Percentiles rank a stretch among this genome's conserved stretches.
These are phyloP conservation scores for Talaromyces thailandensis DNA, from an alignment of 495 filamentous ascomycete genomes.

Conservation along the genomic window DNA sequence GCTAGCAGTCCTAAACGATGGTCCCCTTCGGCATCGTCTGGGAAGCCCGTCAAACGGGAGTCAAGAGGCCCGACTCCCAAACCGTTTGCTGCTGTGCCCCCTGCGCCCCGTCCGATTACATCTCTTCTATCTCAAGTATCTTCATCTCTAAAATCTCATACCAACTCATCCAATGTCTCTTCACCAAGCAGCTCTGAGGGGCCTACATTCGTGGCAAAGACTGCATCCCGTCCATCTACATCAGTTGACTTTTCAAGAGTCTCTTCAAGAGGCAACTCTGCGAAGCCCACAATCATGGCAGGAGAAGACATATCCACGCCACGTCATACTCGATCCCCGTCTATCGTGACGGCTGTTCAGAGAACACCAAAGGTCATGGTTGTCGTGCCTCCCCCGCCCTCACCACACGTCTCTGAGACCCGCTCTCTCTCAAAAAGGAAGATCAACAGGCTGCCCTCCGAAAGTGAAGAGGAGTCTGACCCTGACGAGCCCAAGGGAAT, in stretches of 20 bases:
- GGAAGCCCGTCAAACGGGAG: not conserved
- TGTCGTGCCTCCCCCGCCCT: not conserved
- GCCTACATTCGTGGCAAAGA: not conserved
- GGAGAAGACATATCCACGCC: not conserved
- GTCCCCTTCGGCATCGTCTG: not conserved
- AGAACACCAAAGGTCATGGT: not conserved
- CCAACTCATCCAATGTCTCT: not conserved
- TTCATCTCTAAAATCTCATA: not conserved
- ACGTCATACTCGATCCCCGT: not conserved
- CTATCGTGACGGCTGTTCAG: not conserved
- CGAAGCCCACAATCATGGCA: not conserved
- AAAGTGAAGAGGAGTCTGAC: conserved; percentile 4
- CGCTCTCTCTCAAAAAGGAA: not conserved
- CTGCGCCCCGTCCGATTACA: not conserved
- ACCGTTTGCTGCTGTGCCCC: not conserved
- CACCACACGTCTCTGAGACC: not conserved
- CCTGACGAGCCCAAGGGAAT: conserved; percentile 1
- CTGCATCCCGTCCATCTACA: not conserved
- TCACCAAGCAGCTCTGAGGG: not conserved
- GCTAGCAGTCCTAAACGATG: not conserved
- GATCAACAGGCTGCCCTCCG: not conserved
- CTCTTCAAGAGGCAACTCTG: not conserved
- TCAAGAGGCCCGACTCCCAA: not conserved
- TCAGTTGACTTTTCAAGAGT: not conserved
- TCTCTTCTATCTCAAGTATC: not conserved